These are phyloP conservation scores for Neurospora sp. DNA, from an alignment of 495 filamentous ascomycete species.

Conservation along the genomic window DNA sequence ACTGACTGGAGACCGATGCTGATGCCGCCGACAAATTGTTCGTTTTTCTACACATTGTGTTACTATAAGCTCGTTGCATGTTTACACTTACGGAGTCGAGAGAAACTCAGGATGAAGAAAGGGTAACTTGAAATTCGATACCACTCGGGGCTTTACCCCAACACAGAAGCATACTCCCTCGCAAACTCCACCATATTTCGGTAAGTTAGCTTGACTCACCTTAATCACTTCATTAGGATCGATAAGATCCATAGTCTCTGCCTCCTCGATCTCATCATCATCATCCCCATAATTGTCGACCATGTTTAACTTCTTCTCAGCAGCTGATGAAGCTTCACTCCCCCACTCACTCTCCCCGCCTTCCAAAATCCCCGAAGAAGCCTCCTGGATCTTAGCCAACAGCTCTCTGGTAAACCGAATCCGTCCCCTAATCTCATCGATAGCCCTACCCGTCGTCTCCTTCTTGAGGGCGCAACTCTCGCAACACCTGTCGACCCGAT, in stretches of 20 bases:
- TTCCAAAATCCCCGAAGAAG: background rate
- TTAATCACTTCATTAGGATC: background rate
- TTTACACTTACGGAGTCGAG: background rate
- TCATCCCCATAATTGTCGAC: background rate
- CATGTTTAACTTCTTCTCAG: background rate
- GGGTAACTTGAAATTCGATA: background rate
- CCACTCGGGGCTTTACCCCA: background rate
- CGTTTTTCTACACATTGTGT: background rate
- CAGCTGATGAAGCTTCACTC: background rate
- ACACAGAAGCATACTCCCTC: background rate
- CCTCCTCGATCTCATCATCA: background rate
- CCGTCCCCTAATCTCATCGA: conserved; percentile 2
- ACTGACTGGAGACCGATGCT: background rate
- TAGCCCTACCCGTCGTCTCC: background rate
- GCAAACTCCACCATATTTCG: background rate
- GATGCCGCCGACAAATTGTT: conserved; percentile 5
- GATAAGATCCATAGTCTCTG: background rate
- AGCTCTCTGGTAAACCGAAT: background rate
- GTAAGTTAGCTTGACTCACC: background rate
- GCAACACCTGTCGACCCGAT: conserved; percentile 8
- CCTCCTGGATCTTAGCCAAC: conserved; percentile 2
- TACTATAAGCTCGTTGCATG: background rate
- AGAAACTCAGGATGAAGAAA: background rate
- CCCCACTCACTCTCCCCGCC: background rate
- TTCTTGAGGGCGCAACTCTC: conserved; percentile 1